phyloP scores from a whole-genome alignment of 2,329 filamentous ascomycete genomes.

The Aspergillus ustus region DNA sequence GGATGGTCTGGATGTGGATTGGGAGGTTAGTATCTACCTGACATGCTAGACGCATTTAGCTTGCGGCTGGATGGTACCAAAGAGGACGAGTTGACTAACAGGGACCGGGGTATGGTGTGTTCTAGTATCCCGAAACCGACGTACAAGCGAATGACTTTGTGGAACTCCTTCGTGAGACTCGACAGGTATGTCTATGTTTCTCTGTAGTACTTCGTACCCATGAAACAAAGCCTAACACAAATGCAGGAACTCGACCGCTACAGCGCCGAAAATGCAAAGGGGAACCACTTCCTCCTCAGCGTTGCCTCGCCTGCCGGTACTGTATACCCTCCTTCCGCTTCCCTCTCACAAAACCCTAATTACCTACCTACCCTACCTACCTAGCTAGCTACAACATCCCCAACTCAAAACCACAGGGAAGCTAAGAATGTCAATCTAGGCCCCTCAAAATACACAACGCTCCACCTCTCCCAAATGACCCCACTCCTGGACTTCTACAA shows the following conservation, averaged over 20 bases:
- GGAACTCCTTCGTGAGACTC: conserved; percentile 36
- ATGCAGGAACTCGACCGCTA: conserved; percentile 48
- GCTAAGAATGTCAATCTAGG: conserved; percentile 29
- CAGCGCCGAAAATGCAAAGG: conserved; percentile 42
- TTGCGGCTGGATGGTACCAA: too few species aligned
- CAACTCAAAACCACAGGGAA: background rate
- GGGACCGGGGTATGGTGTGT: background rate
- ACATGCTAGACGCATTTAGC: too few species aligned
- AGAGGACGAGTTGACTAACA: background rate
- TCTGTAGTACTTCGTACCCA: background rate
- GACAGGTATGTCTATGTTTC: conserved; percentile 30
- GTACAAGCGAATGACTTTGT: conserved; percentile 43
- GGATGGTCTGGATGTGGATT: conserved; percentile 51
- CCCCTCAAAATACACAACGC: conserved; percentile 49
- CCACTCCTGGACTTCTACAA: conserved; percentile 57
- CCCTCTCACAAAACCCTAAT: background rate
- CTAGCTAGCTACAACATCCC: too few species aligned
- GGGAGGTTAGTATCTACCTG: conserved; percentile 35
- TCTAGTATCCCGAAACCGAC: conserved; percentile 39
- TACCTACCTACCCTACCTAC: background rate
- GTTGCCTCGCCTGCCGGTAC: conserved; percentile 51
- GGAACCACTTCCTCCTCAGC: conserved; percentile 51
- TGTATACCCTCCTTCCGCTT: background rate
- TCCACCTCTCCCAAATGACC: conserved; percentile 53
- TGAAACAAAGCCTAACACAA: background rate